These are phyloP conservation scores for Naganishia antarctica DNA, from an alignment of 768 basidiomycete species.

Conservation along the genomic window DNA sequence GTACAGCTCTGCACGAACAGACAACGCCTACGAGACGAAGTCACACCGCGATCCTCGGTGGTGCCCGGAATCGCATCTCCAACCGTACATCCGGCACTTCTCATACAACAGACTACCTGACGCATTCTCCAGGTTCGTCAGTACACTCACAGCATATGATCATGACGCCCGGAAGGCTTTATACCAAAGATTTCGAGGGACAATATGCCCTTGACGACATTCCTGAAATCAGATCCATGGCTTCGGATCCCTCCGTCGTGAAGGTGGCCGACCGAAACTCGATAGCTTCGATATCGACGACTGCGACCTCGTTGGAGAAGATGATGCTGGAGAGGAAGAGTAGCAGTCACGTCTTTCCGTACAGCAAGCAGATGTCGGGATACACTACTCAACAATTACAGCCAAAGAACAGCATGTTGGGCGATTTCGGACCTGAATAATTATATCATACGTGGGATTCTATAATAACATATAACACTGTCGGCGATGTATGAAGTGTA, in stretches of 20 bases:
- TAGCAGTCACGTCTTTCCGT: conserved; percentile 21
- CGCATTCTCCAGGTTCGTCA: conserved; percentile 16
- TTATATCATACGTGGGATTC: background rate
- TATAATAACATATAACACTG: background rate
- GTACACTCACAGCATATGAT: conserved; percentile 11
- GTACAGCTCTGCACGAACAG: background rate
- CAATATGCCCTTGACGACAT: conserved; percentile 14
- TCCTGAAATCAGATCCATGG: conserved; percentile 18
- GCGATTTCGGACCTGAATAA: background rate
- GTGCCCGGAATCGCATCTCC: conserved; percentile 10
- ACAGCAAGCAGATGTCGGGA: conserved; percentile 23
- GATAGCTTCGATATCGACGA: background rate
- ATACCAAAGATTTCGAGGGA: conserved; percentile 2
- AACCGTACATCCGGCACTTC: conserved; percentile 16
- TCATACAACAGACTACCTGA: conserved; percentile 15
- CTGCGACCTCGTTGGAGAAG: conserved; percentile 7
- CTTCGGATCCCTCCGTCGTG: conserved; percentile 17
- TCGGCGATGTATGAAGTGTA: too few species aligned
- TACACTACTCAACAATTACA: conserved; percentile 17
- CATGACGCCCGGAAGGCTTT: conserved; percentile 11
- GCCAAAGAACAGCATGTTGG: background rate
- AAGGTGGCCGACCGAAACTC: conserved; percentile 10
- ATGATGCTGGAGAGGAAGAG: conserved; percentile 22
- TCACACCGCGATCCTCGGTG: conserved; percentile 9
- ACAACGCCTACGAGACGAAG: conserved; percentile 16